Evolutionary conservation across 2,329 filamentous ascomycete genomes (phyloP).

Genomic region (Diplodia seriata): DNA sequence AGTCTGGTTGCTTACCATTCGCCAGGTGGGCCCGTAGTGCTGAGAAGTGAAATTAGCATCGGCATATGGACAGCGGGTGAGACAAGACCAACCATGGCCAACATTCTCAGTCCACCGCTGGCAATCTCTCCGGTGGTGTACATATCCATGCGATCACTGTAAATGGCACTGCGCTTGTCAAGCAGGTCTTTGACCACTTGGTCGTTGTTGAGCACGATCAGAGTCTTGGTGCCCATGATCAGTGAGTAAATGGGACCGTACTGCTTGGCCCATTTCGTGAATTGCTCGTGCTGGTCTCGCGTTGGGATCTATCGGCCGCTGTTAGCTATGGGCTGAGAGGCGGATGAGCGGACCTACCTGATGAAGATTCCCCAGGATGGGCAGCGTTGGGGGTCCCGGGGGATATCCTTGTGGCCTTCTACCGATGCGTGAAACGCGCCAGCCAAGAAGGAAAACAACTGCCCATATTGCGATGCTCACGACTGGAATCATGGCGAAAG

Average conservation of each 20-base stretch:
- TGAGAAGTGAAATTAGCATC: constrained; percentile 26
- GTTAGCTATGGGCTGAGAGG: constrained; percentile 5
- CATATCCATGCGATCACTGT: constrained; percentile 55
- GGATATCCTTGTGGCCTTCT: constrained; percentile 49
- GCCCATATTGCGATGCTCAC: constrained; percentile 1
- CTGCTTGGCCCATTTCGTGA: constrained; percentile 60
- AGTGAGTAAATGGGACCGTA: constrained; percentile 62
- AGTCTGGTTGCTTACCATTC: constrained; percentile 22
- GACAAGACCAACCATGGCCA: constrained; percentile 36
- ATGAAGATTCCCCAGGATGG: constrained; percentile 61
- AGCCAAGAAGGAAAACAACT: constrained; percentile 8
- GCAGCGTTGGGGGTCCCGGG: constrained; percentile 60
- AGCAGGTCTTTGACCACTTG: constrained; percentile 59
- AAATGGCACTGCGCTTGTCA: constrained; percentile 59
- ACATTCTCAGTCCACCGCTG: constrained; percentile 35
- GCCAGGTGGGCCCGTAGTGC: constrained; percentile 37
- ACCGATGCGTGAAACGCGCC: constrained; percentile 33
- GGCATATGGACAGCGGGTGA: neutral
- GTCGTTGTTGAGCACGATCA: constrained; percentile 58
- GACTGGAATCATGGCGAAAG: neutral
- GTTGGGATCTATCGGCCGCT: constrained; percentile 48
- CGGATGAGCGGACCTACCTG: constrained; percentile 37
- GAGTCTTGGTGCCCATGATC: constrained; percentile 56
- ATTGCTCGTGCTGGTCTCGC: constrained; percentile 54
- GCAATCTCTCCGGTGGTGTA: constrained; percentile 47